These are phyloP conservation scores for Alliaria petiolata DNA, from an alignment of 345 rosid genomes.

Conservation along the genomic window DNA sequence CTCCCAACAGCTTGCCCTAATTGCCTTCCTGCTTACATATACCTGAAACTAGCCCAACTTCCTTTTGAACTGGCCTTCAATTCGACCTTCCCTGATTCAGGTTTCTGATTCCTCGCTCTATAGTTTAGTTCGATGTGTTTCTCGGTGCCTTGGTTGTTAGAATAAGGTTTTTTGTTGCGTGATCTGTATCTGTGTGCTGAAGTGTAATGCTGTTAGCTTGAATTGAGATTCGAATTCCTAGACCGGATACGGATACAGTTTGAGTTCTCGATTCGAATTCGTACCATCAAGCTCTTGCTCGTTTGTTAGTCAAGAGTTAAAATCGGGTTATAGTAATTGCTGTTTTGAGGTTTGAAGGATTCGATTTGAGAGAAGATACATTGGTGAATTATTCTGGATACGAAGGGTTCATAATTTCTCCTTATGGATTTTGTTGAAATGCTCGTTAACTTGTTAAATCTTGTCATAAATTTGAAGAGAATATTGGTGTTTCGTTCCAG, in stretches of 20 bases:
- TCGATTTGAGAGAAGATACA: not conserved
- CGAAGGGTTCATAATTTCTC: too few relatives aligned
- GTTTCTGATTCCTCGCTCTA: slow-evolving; percentile 26
- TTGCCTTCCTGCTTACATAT: slow-evolving; percentile 81
- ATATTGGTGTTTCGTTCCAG: too few relatives aligned
- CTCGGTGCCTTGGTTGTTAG: too few relatives aligned
- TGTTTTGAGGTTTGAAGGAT: not conserved
- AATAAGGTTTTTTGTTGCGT: too few relatives aligned
- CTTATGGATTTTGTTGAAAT: too few relatives aligned
- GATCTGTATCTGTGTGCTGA: not conserved
- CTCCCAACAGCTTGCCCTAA: slow-evolving; percentile 91
- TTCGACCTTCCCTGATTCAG: slow-evolving; percentile 78
- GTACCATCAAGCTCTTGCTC: not conserved
- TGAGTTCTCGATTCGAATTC: not conserved
- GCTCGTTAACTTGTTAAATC: too few relatives aligned
- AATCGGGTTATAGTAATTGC: not conserved
- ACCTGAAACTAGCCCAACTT: slow-evolving; percentile 66
- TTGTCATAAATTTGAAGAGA: too few relatives aligned
- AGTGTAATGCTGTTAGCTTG: not conserved
- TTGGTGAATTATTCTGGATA: not conserved
- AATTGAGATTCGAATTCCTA: not conserved
- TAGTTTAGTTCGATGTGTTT: not conserved
- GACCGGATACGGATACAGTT: not conserved
- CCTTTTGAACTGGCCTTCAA: slow-evolving; percentile 69
- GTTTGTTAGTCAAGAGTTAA: not conserved